These are phyloP conservation scores for Aspergillus ibericus DNA, from an alignment of 2,329 filamentous ascomycete genomes.

Conservation along the genomic window DNA sequence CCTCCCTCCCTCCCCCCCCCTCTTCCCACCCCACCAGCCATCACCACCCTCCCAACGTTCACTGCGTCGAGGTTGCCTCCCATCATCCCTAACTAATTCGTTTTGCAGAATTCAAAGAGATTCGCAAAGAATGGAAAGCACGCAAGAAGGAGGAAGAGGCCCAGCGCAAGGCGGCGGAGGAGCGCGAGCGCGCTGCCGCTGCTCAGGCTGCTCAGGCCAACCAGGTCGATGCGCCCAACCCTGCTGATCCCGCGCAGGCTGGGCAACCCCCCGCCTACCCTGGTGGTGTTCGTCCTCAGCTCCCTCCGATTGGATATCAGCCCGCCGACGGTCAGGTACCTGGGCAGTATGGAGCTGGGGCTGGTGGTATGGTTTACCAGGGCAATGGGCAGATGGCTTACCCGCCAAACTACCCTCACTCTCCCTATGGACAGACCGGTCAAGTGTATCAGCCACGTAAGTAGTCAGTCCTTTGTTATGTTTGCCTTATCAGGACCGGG, in stretches of 20 bases:
- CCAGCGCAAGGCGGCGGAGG: conserved; percentile 84
- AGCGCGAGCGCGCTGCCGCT: conserved; percentile 69
- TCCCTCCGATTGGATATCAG: conserved; percentile 75
- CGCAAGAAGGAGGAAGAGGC: conserved; percentile 99
- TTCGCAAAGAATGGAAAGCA: conserved; percentile 98
- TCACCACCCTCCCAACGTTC: background rate
- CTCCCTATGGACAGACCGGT: conserved; percentile 50
- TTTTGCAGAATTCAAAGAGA: conserved; percentile 89
- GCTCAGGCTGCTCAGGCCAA: conserved; percentile 50
- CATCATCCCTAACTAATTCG: conserved; percentile 23
- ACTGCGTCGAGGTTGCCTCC: background rate
- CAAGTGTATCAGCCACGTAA: conserved; percentile 54
- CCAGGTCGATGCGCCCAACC: conserved; percentile 48
- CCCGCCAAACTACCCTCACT: conserved; percentile 51
- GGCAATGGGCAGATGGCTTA: conserved; percentile 51
- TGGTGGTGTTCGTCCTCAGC: conserved; percentile 59
- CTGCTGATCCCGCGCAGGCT: conserved; percentile 49
- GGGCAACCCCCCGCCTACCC: conserved; percentile 48
- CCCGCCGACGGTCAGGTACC: conserved; percentile 55
- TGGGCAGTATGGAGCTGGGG: conserved; percentile 65
- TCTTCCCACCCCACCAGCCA: background rate
- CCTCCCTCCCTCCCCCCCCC: conserved; percentile 21
- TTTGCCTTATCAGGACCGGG: conserved; percentile 24
- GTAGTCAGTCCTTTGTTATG: conserved; percentile 33
- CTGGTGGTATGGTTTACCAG: conserved; percentile 49